Evolutionary conservation across 2,329 filamentous ascomycete species (phyloP), one percentile per base, ranked within the genome.

Genomic region (Xylaria sp.): DNA sequence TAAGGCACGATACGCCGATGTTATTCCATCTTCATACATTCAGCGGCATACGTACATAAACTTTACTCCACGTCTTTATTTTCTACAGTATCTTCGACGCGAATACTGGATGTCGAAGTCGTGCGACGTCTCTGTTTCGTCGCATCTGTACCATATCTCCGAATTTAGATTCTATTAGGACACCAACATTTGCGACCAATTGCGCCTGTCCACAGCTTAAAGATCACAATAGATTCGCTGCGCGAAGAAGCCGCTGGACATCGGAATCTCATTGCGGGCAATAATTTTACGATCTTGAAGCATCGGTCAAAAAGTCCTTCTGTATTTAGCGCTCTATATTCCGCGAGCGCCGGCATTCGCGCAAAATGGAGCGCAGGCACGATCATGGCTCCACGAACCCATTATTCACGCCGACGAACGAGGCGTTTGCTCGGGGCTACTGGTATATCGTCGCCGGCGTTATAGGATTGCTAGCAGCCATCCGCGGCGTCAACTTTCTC

Each of bases 391-490:
- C 57, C 23, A 62, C 63, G 50, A 73, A 70, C 63, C 71, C 75
- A 55, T 72, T 77, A 70, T 82, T 83, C 70, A 75, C 78, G 60
- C 63, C 73, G 1, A 75, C 75, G 38, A 87, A 87, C 69, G 79
- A 79, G 70, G 77, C 76, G 42, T 78, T 87, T 53, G 85, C 86
- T 15, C 78, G 78, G 17, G 80, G 79, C 2, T 89, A 83, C 69
- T 89, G 86, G 86, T 88, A 87, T 70, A 80, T 85, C 35, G 75
- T 86, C 38, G 84, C 79, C 7, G 81, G 77, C 15, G 79, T 82
- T 23, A 70, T 86, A 4, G 82, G 77, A 1, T 66, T 80, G 0
- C 70, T 84, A 4, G 69, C 78, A 2, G 58, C 71, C 0, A 69
- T 81, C 25, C 82, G 82, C 3, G 73, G 69, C 19, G 69, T 84